Base-by-base conservation (phyloP, 441 rosid species). In the Daphne laureola region DNA sequence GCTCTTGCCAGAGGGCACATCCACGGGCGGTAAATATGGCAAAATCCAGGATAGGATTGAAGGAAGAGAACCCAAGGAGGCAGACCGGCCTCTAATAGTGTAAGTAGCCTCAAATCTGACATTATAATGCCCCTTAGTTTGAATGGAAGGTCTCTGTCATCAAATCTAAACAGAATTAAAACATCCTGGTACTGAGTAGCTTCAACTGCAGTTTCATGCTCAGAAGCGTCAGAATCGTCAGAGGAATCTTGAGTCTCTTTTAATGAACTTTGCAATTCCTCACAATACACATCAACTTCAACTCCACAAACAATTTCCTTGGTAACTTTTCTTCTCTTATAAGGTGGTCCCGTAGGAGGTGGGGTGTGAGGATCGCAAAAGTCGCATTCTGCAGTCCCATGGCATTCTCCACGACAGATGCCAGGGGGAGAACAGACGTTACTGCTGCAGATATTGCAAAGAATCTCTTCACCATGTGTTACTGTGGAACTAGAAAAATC, bases 11-110 rank as follows among this genome's bases (percentile, higher is more conserved):
- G 71, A 51, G 87, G 96, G 67, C 97, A 93, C 99, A 93, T 93
- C 99, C 99, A 93, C 3, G 96, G 99, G 49, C 96, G 86, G 69
- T 93, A 93, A 26, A 90, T 75, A 74, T 93, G 93, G 61, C 93
- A 83, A 55, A 93, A 76, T 14, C 80, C 90, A 4, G 97, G 97
- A 78, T 90, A 93, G 50, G 99, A 93, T 66, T 93, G 96, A 48
- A 93, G 95, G 66, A 93, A 93, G 65, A 93, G 59, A 43, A 82
- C 97, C 99, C 99, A 93, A 16, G 99, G 83, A 49, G 99, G 97
- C 64, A 93, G 95, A 52, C 97, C 96, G 23, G 99, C 88, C 73
- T 93, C 99, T 50, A 90, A 64, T 48, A 93, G 66, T 66, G 93
- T 90, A 61, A 93, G 93, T 62, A 93, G 65, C 53, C 95, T 81